Percentiles rank a stretch among this genome's conserved stretches.
phyloP scores from a whole-genome alignment of 2,329 filamentous ascomycete species.

The Dothistroma septosporum region DNA sequence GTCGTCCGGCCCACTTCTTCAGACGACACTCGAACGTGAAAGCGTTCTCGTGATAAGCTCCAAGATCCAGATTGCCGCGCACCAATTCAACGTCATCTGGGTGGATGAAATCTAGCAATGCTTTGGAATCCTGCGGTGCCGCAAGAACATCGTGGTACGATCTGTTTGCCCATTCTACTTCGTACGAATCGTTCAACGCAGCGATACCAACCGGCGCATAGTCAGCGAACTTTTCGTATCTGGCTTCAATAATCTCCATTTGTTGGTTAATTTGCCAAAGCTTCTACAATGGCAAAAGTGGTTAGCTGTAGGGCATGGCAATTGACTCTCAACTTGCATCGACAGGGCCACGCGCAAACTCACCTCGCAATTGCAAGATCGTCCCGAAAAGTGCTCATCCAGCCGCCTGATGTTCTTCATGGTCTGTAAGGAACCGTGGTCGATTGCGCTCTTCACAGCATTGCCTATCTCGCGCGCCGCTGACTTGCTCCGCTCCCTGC shows the following conservation, averaged over 20 bases:
- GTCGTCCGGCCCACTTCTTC: conserved; percentile 15
- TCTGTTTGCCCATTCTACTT: conserved; percentile 22
- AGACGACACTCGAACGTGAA: conserved; percentile 22
- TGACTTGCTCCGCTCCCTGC: conserved; percentile 17
- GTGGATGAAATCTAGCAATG: conserved; percentile 16
- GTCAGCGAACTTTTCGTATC: conserved; percentile 21
- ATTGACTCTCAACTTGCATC: neutral
- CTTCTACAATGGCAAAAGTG: neutral
- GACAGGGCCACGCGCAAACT: neutral
- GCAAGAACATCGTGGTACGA: conserved; percentile 19
- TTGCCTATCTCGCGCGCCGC: conserved; percentile 16
- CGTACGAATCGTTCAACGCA: conserved; percentile 9
- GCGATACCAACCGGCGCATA: conserved; percentile 19
- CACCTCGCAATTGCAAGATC: conserved; percentile 16
- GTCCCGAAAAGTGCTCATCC: conserved; percentile 18
- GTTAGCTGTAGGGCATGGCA: neutral
- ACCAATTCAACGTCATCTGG: conserved; percentile 16
- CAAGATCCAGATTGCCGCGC: conserved; percentile 11
- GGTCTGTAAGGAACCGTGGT: conserved; percentile 14
- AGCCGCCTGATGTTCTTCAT: conserved; percentile 14
- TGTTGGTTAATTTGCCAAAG: conserved; percentile 16
- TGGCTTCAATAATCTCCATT: conserved; percentile 13
- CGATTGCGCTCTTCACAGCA: conserved; percentile 14
- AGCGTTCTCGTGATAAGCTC: conserved; percentile 13
- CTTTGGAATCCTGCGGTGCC: conserved; percentile 12